A percentile compares a stretch with the other conserved stretches of the same genome.
These are phyloP conservation scores for Chytriomyces sp. DNA, from an alignment of 192 early-diverging fungal species.

Conservation along the genomic window DNA sequence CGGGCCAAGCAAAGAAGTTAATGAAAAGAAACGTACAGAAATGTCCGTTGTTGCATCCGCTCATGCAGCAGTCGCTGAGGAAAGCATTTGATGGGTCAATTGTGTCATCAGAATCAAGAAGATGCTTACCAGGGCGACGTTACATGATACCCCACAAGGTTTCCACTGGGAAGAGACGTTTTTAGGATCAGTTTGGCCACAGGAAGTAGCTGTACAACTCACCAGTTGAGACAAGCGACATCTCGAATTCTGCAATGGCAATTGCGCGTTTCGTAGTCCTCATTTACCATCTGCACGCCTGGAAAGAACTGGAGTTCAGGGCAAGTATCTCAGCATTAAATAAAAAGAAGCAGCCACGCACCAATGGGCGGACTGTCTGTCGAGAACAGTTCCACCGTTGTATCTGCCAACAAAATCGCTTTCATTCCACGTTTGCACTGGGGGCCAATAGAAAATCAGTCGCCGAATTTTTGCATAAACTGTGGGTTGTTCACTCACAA, in stretches of 20 bases:
- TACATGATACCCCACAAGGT: conserved; percentile 79
- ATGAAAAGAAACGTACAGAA: conserved; percentile 79
- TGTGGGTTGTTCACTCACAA: conserved; percentile 14
- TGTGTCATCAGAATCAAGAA: conserved; percentile 71
- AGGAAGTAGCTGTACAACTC: neutral
- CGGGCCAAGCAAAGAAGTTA: too few species aligned
- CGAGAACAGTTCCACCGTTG: conserved; percentile 68
- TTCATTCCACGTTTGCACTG: conserved; percentile 74
- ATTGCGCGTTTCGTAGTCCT: conserved; percentile 75
- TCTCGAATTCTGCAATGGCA: conserved; percentile 76
- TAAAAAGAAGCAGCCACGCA: neutral
- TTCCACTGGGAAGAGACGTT: conserved; percentile 45
- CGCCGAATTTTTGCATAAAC: conserved; percentile 55
- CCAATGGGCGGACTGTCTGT: conserved; percentile 68
- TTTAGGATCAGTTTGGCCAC: neutral
- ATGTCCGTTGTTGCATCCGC: conserved; percentile 85
- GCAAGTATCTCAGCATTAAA: conserved; percentile 22
- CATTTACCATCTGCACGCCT: conserved; percentile 68
- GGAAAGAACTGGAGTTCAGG: neutral
- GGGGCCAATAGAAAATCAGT: conserved; percentile 41
- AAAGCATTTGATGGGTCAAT: too few species aligned
- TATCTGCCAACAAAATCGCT: conserved; percentile 75
- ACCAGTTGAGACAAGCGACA: conserved; percentile 74
- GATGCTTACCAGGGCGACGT: conserved; percentile 76
- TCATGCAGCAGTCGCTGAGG: too few species aligned